These are phyloP conservation scores for Colletotrichum eleusines DNA, from an alignment of 2,329 filamentous ascomycete species.

Conservation along the genomic window DNA sequence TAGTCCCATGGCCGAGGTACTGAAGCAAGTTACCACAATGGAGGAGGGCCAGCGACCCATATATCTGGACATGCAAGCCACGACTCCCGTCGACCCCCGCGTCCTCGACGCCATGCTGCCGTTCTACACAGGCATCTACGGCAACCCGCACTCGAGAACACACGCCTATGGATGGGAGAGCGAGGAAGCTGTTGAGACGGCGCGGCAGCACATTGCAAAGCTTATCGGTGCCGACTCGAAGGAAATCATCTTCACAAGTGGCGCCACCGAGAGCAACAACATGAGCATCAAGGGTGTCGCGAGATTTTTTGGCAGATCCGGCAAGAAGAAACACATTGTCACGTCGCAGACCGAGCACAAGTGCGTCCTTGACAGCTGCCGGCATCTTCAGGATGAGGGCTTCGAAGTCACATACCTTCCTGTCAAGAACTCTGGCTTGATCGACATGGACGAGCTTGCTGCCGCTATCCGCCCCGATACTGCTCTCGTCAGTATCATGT, in stretches of 20 bases:
- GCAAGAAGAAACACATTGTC: slow-evolving; percentile 99
- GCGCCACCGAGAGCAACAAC: slow-evolving; percentile 98
- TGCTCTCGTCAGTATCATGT: slow-evolving; percentile 94
- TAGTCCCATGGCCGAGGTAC: slow-evolving; percentile 86
- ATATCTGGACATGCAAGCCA: slow-evolving; percentile 98
- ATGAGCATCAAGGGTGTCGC: slow-evolving; percentile 99
- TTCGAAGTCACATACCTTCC: slow-evolving; percentile 98
- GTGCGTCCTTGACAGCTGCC: slow-evolving; percentile 96
- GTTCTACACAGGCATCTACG: slow-evolving; percentile 91
- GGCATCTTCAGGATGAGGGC: slow-evolving; percentile 96
- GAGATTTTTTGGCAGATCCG: slow-evolving; percentile 89
- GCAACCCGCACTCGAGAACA: slow-evolving; percentile 96
- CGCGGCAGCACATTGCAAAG: slow-evolving; percentile 83
- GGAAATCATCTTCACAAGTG: slow-evolving; percentile 98
- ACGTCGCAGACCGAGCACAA: slow-evolving; percentile 99
- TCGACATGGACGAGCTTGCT: slow-evolving; percentile 86
- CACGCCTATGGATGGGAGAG: slow-evolving; percentile 99
- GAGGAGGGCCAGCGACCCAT: slow-evolving; percentile 94
- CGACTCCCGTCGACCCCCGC: slow-evolving; percentile 92
- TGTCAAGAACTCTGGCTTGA: slow-evolving; percentile 86
- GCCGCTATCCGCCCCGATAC: slow-evolving; percentile 93
- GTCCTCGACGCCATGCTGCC: slow-evolving; percentile 98
- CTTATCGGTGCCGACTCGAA: slow-evolving; percentile 96
- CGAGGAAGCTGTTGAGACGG: slow-evolving; percentile 91
- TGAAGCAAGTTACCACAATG: slow-evolving; percentile 93